Base-by-base conservation (phyloP, 2,329 filamentous ascomycete species). In the Dactylellina sp. region DNA sequence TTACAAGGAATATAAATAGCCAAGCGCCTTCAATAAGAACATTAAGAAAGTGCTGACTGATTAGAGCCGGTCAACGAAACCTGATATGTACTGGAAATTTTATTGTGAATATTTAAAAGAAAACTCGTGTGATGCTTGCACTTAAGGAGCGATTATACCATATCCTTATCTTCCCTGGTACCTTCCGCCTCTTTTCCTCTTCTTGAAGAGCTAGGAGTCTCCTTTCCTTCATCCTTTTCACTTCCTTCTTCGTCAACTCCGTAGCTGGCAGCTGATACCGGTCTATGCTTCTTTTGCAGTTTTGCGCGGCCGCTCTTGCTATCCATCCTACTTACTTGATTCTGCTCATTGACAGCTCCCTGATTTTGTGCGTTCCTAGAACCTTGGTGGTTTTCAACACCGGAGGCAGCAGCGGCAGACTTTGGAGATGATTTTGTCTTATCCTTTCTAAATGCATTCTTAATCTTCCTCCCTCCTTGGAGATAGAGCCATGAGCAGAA, bases 401-500 rank as follows among this genome's bases (percentile, higher is more conserved):
- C 37, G 22, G 56, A 7, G 6, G 46, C 2, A 18, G 18, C 22
- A 20, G 18, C 39, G 16, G 44, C 11, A 18, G 47, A 16, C 6
- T n/a, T 28, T 24, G 9, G 12, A 1, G 25, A 18, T 20, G 49
- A 35, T 18, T 18, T 57, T 11, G 16, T 18, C 22, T 59, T 66
- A 24, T 57, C 40, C 16, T 24, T 57, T 4, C 28, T 40, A 25
- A 66, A 66, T n/a, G 32, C 20, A 24, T 66, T 57, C 42, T 57
- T 66, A 20, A 56, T 75, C 56, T 63, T 75, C 53, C 55, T 20
- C 11, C 76, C 70, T 28, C 76, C 76, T 47, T 50, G 28, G 2
- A 88, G 80, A 79, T 86, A 87, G 1, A 87, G 75, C 84, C 85
- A 87, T 0, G 84, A 85, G 75, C 84, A 83, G 7, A 82, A 37